A percentile compares a stretch with the other conserved stretches of the same genome.
Evolutionary conservation across 1,284 basidiomycete genomes (phyloP).

Genomic region (Cutaneotrichosporon sp.): DNA sequence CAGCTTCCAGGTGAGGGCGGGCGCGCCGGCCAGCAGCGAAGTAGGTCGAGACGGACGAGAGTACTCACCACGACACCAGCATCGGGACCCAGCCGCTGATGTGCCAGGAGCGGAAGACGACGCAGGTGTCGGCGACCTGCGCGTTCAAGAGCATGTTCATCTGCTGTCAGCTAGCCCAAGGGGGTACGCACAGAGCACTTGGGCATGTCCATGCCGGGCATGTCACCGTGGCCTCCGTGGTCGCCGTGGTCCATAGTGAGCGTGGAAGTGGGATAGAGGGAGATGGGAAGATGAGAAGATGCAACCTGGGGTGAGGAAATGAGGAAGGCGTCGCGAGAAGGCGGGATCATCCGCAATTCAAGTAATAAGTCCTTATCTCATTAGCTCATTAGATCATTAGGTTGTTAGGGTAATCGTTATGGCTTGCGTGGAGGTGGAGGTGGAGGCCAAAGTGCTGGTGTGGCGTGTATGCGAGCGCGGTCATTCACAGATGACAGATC

Average conservation of each 20-base stretch:
- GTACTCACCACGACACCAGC: constrained; percentile 46
- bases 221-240: constrained; percentile 17
- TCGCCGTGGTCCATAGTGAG: constrained; percentile 26
- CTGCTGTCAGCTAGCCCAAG: constrained; percentile 25
- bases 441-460: no score
- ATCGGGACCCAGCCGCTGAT: constrained; percentile 44
- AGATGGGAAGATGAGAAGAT: no score
- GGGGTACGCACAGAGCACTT: constrained; percentile 19
- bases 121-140: constrained; percentile 48
- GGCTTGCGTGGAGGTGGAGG: no score
- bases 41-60: background rate
- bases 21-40: no score
- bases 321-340: background rate
- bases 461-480: no score
- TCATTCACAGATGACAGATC: no score
- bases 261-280: background rate
- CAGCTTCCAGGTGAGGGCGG: constrained; percentile 4
- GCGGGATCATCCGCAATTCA: no score
- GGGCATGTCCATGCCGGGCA: constrained; percentile 15
- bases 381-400: no score
- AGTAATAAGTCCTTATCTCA: no score
- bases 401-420: no score
- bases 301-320: no score
- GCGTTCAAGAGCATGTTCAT: constrained; percentile 56
- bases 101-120: constrained; percentile 51